Evolutionary conservation across 1,284 basidiomycete genomes (phyloP), one percentile per base, ranked within the genome.

Genomic region (Pseudozyma sp.): DNA sequence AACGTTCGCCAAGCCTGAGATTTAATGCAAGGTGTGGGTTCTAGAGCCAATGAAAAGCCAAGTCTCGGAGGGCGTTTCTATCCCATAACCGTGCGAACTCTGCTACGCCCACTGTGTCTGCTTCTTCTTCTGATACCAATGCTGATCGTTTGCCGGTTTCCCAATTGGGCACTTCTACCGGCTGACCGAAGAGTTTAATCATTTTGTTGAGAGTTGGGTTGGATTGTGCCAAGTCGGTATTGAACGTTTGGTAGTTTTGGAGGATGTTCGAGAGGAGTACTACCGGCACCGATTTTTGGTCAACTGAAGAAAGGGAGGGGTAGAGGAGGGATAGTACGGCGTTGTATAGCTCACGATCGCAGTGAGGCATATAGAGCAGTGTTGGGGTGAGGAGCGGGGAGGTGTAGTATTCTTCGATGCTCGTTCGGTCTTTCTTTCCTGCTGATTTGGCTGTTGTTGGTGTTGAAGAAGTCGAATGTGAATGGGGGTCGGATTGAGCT

Each of bases 281-380:
- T 7, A 50, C 25, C 25, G 25, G 25, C 25, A 31, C 25, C n/a
- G n/a, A n/a, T n/a, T n/a, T n/a, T 7, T 47, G 52, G 43, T 45
- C 25, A 39, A 1, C 13, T 9, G 36, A 9, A 34, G 31, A 18
- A 34, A 3, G 12, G 36, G 45, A 1, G 21, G 52, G 38, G 25
- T 49, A 40, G 51, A 57, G 59, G 50, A 49, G 54, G 16, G 59
- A 38, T 10, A 71, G 55, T 1, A 70, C 11, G 11, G 18, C 0
- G 58, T 76, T 64, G 73, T 76, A 76, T 3, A 76, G 55, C 1
- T 51, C 36, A 16, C 60, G 21, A 13, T 67, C 68, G 61, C 73
- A 76, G 38, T 76, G 73, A 2, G 73, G 73, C 73, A 76, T 76
- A 45, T 71, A 76, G 1, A 71, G 64, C 1, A 76, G 45, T 0